phyloP scores from a whole-genome alignment of 768 basidiomycete species.

The Leccinum longicurvipes region DNA sequence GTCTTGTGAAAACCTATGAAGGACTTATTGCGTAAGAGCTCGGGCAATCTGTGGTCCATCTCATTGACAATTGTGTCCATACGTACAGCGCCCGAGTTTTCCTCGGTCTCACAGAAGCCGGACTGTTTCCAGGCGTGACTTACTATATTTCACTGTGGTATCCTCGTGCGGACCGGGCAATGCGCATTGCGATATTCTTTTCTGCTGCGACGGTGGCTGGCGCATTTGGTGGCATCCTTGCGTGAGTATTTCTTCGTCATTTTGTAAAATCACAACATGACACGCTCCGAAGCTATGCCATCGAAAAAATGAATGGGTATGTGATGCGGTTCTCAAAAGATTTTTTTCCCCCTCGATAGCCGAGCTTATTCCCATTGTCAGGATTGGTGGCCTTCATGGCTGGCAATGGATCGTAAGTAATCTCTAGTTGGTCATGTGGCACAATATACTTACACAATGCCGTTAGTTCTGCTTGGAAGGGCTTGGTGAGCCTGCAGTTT shows the following conservation, averaged over 20 bases:
- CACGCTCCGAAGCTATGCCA: slow-evolving; percentile 31
- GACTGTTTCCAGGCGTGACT: slow-evolving; percentile 40
- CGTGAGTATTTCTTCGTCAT: slow-evolving; percentile 29
- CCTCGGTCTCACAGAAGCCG: slow-evolving; percentile 48
- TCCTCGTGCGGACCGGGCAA: slow-evolving; percentile 52
- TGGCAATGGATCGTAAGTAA: slow-evolving; percentile 38
- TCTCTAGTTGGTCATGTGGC: background rate
- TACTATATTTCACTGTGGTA: slow-evolving; percentile 60
- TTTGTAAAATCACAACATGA: background rate
- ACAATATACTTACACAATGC: slow-evolving; percentile 6
- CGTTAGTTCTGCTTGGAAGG: slow-evolving; percentile 32
- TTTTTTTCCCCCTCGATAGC: background rate
- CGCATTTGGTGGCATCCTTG: slow-evolving; percentile 47
- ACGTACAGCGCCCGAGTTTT: slow-evolving; percentile 36
- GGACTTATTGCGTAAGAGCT: slow-evolving; percentile 30
- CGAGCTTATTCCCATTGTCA: background rate
- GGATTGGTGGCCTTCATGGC: slow-evolving; percentile 30
- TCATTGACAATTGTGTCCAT: background rate
- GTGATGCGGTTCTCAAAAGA: slow-evolving; percentile 21
- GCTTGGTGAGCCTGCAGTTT: slow-evolving; percentile 12
- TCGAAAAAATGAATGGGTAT: slow-evolving; percentile 33
- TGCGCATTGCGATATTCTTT: slow-evolving; percentile 61
- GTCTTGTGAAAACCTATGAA: slow-evolving; percentile 33
- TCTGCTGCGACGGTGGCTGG: slow-evolving; percentile 57
- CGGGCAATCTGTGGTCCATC: background rate